Base-by-base conservation (phyloP, 768 basidiomycete genomes). In the Gautieria morchelliformis region DNA sequence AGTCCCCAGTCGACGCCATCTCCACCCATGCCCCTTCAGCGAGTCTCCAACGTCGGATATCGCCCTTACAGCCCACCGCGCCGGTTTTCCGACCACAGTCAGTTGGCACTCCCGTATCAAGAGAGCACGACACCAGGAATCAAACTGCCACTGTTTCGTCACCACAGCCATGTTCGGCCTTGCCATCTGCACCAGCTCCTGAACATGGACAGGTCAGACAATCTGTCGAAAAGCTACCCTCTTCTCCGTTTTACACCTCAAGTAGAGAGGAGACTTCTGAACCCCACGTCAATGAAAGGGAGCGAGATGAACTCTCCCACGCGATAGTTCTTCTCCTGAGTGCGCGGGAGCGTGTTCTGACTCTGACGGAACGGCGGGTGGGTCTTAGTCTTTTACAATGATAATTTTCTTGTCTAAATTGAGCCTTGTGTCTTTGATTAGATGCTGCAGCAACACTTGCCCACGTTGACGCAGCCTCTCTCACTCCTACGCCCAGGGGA, bases 291-390 rank as follows among this genome's bases (percentile, higher is more conserved):
- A 33, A 37, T 40, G 51, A 35, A 15, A 40, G 27, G 46, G 56
- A 57, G 14, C 56, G 56, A 39, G 46, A 57, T 57, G 56, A 48
- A 27, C 35, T 57, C 32, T 20, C 56, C 20, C 32, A 81, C 52
- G 84, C 78, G 22, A 80, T 88, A 78, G 78, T 78, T 52, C 77
- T 89, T 19, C 73, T 90, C 30, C 74, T 89, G 15, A 75, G 79
- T 39, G 86, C 84, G 42, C 80, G 85, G 53, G 79, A 83, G 60
- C 82, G 88, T 52, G 85, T 84, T 24, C 78, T 90, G 44, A 84
- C 80, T 37, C 78, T 90, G 52, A 75, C 84, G 40, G 88, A 90
- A 72, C 85, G 85, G 74, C 80, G 87, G 57, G 84, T 87, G 65
- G 56, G 78, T 69, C 30, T 50, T 60, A 35, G 45, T 60, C 55